Percentiles rank a stretch among this genome's conserved stretches.
phyloP scores from a whole-genome alignment of 2,329 filamentous ascomycete genomes.

The Ceratocystis destructans region DNA sequence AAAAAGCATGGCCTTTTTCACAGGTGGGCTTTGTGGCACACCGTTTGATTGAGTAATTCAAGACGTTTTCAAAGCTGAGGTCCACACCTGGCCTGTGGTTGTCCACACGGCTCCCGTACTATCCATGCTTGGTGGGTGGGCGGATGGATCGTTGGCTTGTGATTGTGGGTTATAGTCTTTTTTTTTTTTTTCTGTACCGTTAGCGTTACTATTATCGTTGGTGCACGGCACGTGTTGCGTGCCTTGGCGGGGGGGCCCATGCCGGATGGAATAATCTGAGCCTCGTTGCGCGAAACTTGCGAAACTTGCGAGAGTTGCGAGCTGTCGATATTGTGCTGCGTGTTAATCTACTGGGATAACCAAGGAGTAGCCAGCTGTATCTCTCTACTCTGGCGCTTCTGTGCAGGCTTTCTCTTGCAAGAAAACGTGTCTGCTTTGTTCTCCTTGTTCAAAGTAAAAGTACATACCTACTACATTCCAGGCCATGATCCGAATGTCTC shows the following conservation, averaged over 20 bases:
- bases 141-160: no score
- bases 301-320: neutral
- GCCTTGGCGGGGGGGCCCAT: neutral
- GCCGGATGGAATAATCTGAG: neutral
- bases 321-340: neutral
- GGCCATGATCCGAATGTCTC: neutral
- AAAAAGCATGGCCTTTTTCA: neutral
- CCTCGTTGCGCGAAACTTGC: neutral
- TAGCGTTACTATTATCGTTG: slow-evolving; percentile 2
- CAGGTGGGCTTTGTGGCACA: neutral
- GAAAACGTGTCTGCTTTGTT: neutral
- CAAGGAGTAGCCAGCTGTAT: no score
- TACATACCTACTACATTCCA: neutral
- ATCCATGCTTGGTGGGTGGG: neutral
- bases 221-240: neutral
- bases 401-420: neutral
- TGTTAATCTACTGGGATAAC: no score
- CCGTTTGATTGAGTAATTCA: neutral
- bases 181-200: neutral
- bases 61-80: neutral
- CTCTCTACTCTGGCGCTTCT: neutral
- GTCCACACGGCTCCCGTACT: neutral
- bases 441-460: neutral
- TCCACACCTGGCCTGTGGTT: neutral
- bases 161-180: neutral